Percentiles rank a stretch among this genome's conserved stretches.
These are phyloP conservation scores for Strobilomyces echinocephalus DNA, from an alignment of 768 basidiomycete species.

Conservation along the genomic window DNA sequence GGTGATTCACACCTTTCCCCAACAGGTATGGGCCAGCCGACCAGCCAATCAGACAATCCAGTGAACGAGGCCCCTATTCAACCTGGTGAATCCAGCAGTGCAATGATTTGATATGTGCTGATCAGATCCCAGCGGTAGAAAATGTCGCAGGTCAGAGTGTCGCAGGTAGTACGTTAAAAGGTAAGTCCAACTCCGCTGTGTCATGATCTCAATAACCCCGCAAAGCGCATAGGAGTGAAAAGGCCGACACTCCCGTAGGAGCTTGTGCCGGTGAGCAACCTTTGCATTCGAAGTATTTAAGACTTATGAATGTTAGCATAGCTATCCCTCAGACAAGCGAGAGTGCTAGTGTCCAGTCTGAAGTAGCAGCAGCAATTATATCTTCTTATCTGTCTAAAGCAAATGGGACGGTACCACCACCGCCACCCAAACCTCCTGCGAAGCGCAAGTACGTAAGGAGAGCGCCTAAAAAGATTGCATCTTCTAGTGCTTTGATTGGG, in stretches of 20 bases:
- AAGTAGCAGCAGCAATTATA: constrained; percentile 19
- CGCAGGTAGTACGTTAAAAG: not conserved
- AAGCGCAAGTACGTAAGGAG: constrained; percentile 10
- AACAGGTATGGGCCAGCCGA: constrained; percentile 4
- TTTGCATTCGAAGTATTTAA: constrained; percentile 4
- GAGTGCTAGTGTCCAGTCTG: constrained; percentile 13
- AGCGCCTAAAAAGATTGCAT: constrained; percentile 1
- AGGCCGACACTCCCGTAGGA: not conserved
- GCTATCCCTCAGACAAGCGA: constrained; percentile 15
- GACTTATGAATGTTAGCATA: constrained; percentile 23
- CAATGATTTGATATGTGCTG: not conserved
- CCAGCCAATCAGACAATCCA: not conserved
- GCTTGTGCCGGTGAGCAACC: constrained; percentile 16
- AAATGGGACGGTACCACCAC: not conserved
- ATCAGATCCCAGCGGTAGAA: constrained; percentile 1
- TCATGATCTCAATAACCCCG: constrained; percentile 3
- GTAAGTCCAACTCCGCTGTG: constrained; percentile 6
- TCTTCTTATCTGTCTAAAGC: constrained; percentile 7
- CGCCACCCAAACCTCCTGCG: constrained; percentile 5
- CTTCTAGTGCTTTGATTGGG: not conserved
- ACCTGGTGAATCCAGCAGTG: constrained; percentile 8
- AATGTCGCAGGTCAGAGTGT: not conserved
- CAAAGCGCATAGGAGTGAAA: constrained; percentile 4
- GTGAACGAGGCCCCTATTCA: not conserved
- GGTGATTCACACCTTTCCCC: not conserved